Conservation (phyloP, 176 grass and related monocot genomes). For the Phoenix dactylifera region DNA sequence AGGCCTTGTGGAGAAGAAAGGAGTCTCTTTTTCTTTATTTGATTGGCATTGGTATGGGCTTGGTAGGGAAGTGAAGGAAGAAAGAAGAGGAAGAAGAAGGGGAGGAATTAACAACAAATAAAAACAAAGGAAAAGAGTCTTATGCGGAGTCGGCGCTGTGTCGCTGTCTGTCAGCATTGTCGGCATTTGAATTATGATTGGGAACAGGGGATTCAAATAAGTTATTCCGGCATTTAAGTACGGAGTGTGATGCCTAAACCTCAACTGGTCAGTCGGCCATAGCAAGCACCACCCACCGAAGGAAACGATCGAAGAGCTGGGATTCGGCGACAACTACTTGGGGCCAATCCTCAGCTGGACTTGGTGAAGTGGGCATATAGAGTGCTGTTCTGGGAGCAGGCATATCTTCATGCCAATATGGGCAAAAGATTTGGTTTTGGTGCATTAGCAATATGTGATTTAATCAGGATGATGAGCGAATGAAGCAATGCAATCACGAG, state of each 20-base stretch:
- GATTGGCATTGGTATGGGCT: constrained; percentile 6
- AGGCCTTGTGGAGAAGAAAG: constrained; percentile 2
- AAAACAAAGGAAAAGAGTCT: not conserved
- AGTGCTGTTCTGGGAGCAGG: not conserved
- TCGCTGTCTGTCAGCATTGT: constrained; percentile 9
- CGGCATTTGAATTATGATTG: constrained; percentile 1
- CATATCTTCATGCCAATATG: too few species aligned
- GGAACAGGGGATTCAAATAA: not conserved
- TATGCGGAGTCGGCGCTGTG: constrained; percentile 6
- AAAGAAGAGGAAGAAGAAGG: not conserved
- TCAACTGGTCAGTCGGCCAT: not conserved
- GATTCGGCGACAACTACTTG: too few species aligned
- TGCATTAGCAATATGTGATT: not conserved
- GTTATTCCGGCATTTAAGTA: not conserved
- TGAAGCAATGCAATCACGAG: constrained; percentile 6
- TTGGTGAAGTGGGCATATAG: too few species aligned
- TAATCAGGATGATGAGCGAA: constrained; percentile 6
- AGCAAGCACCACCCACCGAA: not conserved
- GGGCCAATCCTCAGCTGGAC: too few species aligned
- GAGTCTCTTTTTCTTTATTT: constrained; percentile 1
- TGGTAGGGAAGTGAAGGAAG: not conserved
- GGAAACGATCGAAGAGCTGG: not conserved
- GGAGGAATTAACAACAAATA: not conserved
- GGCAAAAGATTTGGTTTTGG: not conserved
- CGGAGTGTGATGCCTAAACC: not conserved